Evolutionary conservation across 345 rosid genomes (phyloP), one percentile per base, ranked within the genome.

Genomic region (Hibiscus syriacus): DNA sequence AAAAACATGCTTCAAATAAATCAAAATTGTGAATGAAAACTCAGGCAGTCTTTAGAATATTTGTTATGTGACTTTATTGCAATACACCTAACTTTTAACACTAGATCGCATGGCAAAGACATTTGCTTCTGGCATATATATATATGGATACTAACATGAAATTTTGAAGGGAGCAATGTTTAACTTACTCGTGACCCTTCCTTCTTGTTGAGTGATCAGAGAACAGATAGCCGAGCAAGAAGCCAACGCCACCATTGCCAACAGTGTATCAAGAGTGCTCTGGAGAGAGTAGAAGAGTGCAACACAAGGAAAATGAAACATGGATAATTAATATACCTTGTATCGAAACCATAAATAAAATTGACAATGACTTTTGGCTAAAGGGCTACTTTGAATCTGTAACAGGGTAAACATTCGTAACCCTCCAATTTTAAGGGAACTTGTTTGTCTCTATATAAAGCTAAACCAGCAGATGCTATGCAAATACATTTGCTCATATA

Each of bases 111-210:
- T n/a, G 17, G 62, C 41, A 29, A 29, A 17, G 16, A 58, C 16
- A 6, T 43, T 53, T 17, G 22, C 45, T 67, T 53, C 60, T 43
- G 22, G 23, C 50, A 34, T 17, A 13, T 14, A 17, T 49, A 25
- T 34, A 17, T 34, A n/a, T n/a, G n/a, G n/a, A 38, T 41, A 12
- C 22, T 2, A 58, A 8, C 1, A 23, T n/a, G 16, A 55, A 45
- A 43, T 14, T 50, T 45, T 1, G 6, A 45, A 43, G 23, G 38
- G 6, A 48, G 71, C 2, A 20, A 52, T 13, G 5, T 23, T 61
- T 52, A 71, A 78, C 87, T 80, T 77, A 86, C 90, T 1, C 27
- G 5, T 70, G 66, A 29, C 70, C 45, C 7, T 27, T 49, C 77
- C 76, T 58, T 73, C 1, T 64, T 3, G 53, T 19, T 0, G 49